A percentile compares a stretch with the other conserved stretches of the same genome.
Conservation (phyloP, 768 basidiomycete genomes). For the Leccinellum albellum region DNA sequence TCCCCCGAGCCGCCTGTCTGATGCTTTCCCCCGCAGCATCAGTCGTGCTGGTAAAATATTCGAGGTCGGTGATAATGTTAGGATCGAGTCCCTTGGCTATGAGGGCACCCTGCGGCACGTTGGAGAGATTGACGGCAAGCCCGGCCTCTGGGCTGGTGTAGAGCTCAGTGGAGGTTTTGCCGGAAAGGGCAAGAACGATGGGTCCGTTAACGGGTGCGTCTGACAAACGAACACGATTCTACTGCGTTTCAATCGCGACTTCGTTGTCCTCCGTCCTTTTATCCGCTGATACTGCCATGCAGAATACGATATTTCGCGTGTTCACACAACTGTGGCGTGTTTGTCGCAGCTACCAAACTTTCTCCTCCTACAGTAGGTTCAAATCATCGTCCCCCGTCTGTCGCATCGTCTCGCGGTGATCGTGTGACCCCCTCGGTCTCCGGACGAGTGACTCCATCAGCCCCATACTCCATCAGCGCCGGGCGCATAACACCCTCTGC, state of each 20-base stretch:
- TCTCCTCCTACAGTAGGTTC: slow-evolving; percentile 67
- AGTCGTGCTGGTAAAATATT: slow-evolving; percentile 48
- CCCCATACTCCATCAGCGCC: slow-evolving; percentile 31
- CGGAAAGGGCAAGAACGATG: slow-evolving; percentile 95
- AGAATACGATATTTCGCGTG: slow-evolving; percentile 86
- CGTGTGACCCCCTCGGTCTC: slow-evolving; percentile 41
- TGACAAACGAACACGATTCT: not conserved
- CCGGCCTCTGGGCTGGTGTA: slow-evolving; percentile 90
- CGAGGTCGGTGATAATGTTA: slow-evolving; percentile 76
- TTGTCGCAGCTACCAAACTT: slow-evolving; percentile 79
- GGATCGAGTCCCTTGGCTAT: slow-evolving; percentile 84
- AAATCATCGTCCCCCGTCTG: slow-evolving; percentile 68
- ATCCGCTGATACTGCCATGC: slow-evolving; percentile 10
- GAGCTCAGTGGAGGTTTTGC: slow-evolving; percentile 81
- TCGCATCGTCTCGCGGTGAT: slow-evolving; percentile 63
- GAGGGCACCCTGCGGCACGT: slow-evolving; percentile 80
- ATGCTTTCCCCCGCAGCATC: slow-evolving; percentile 45
- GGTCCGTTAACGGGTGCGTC: slow-evolving; percentile 82
- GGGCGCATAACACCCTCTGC: slow-evolving; percentile 60
- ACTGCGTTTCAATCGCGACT: not conserved
- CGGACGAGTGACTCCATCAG: slow-evolving; percentile 46
- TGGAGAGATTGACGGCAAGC: slow-evolving; percentile 85
- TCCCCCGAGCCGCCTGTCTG: slow-evolving; percentile 66
- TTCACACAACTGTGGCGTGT: slow-evolving; percentile 84
- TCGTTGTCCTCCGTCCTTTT: not conserved